Evolutionary conservation across 371 early-diverging fungal genomes (phyloP).

Genomic region (Apophysomyces elegans): DNA sequence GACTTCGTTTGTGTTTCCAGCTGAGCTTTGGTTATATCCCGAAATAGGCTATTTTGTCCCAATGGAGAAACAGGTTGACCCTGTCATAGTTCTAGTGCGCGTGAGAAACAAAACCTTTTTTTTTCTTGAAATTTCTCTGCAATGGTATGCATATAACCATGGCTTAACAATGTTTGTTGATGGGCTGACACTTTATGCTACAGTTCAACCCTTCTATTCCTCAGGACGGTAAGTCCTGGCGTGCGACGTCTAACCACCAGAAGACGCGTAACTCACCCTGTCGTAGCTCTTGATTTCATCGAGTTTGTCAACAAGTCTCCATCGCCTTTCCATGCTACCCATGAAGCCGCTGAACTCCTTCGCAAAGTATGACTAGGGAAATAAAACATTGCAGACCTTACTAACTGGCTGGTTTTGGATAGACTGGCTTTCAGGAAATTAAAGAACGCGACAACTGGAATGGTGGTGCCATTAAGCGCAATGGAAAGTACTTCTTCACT

Average conservation of each 20-base stretch:
- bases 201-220: constrained; percentile 20
- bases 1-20: too few relatives aligned
- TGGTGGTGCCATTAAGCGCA: constrained; percentile 61
- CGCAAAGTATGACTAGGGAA: constrained; percentile 27
- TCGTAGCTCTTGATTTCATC: constrained; percentile 63
- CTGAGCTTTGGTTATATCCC: neutral
- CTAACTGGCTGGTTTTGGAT: neutral
- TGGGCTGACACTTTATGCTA: neutral
- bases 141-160: neutral
- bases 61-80: neutral
- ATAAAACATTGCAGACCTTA: neutral
- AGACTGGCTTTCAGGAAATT: constrained; percentile 83
- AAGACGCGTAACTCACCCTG: neutral
- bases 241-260: neutral
- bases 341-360: constrained; percentile 69
- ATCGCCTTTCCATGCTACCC: constrained; percentile 95
- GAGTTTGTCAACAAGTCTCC: constrained; percentile 91
- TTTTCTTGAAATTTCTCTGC: neutral
- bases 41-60: constrained; percentile 3
- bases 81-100: neutral
- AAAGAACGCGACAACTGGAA: constrained; percentile 88
- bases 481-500: constrained; percentile 95
- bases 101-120: neutral
- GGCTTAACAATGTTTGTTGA: neutral
- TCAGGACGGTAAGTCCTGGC: constrained; percentile 16